A percentile compares a stretch with the other conserved stretches of the same genome.
Evolutionary conservation across 441 rosid genomes (phyloP).

Genomic region (Viola pubescens): DNA sequence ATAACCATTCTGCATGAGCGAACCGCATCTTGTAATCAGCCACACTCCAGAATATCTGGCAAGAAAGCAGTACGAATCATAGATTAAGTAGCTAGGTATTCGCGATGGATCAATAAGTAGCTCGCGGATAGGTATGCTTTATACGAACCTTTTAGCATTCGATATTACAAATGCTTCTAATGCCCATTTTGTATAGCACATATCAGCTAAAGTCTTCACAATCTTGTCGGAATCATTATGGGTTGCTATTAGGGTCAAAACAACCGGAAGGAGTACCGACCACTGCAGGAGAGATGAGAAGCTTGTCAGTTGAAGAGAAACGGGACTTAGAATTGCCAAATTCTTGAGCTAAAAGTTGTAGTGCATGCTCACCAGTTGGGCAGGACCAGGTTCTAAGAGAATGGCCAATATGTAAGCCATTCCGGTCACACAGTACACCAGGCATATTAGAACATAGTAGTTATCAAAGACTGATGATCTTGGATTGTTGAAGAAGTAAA

Average conservation of each 20-base stretch:
- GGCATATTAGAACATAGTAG: constrained; percentile 64
- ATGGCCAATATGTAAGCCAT: constrained; percentile 78
- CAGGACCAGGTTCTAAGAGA: constrained; percentile 75
- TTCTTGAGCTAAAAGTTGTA: background rate
- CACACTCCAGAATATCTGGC: constrained; percentile 84
- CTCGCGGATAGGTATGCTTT: background rate
- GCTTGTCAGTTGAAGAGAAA: background rate
- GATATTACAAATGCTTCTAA: constrained; percentile 89
- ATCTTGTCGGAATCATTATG: constrained; percentile 27
- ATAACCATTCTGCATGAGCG: constrained; percentile 55
- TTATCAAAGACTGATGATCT: constrained; percentile 72
- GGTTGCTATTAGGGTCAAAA: constrained; percentile 78
- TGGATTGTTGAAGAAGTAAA: constrained; percentile 94
- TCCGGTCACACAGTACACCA: constrained; percentile 89
- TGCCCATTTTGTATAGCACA: constrained; percentile 93
- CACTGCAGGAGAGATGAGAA: constrained; percentile 42
- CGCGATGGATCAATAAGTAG: background rate
- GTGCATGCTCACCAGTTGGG: constrained; percentile 65
- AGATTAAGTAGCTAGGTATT: background rate
- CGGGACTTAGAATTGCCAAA: background rate
- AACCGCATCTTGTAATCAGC: constrained; percentile 85
- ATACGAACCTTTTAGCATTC: constrained; percentile 72
- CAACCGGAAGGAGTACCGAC: constrained; percentile 96
- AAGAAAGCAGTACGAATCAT: background rate
- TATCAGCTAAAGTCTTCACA: constrained; percentile 29